A percentile compares a stretch with the other conserved stretches of the same genome.
phyloP scores from a whole-genome alignment of 805 yeast genomes.

The Diddensiella santjacobensis region DNA sequence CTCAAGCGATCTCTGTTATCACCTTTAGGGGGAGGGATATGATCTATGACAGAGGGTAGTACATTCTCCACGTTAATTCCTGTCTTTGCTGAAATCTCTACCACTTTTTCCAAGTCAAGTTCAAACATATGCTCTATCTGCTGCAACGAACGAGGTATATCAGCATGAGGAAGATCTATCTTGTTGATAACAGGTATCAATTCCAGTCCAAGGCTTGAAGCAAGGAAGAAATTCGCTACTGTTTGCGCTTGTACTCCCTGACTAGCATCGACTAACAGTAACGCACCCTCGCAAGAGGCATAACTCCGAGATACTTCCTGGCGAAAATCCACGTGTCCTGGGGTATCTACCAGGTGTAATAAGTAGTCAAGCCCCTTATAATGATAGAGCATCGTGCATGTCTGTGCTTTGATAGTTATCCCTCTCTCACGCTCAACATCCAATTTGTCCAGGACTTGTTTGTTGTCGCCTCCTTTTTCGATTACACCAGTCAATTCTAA shows the following conservation, averaged over 20 bases:
- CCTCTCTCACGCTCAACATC: slow-evolving; percentile 97
- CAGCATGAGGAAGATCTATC: slow-evolving; percentile 85
- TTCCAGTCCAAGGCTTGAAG: slow-evolving; percentile 76
- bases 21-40: slow-evolving; percentile 78
- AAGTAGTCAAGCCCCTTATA: slow-evolving; percentile 69
- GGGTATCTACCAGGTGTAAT: slow-evolving; percentile 90
- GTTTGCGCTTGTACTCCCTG: slow-evolving; percentile 98
- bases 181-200: slow-evolving; percentile 88
- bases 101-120: slow-evolving; percentile 64
- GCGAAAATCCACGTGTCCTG: slow-evolving; percentile 96
- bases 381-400: slow-evolving; percentile 86
- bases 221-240: slow-evolving; percentile 92
- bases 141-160: slow-evolving; percentile 71
- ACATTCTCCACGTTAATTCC: slow-evolving; percentile 75
- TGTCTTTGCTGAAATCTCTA: slow-evolving; percentile 88
- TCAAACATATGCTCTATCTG: slow-evolving; percentile 87
- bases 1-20: slow-evolving; percentile 49
- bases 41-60: slow-evolving; percentile 76
- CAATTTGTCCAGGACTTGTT: slow-evolving; percentile 82
- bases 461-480: slow-evolving; percentile 59
- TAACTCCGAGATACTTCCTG: slow-evolving; percentile 91
- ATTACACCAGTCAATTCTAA: slow-evolving; percentile 88
- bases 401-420: slow-evolving; percentile 94
- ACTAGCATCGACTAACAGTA: slow-evolving; percentile 85
- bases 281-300: slow-evolving; percentile 95